Evolutionary conservation across 768 basidiomycete genomes (phyloP), one percentile per base, ranked within the genome.

Genomic region (Tephrocybe sp.): DNA sequence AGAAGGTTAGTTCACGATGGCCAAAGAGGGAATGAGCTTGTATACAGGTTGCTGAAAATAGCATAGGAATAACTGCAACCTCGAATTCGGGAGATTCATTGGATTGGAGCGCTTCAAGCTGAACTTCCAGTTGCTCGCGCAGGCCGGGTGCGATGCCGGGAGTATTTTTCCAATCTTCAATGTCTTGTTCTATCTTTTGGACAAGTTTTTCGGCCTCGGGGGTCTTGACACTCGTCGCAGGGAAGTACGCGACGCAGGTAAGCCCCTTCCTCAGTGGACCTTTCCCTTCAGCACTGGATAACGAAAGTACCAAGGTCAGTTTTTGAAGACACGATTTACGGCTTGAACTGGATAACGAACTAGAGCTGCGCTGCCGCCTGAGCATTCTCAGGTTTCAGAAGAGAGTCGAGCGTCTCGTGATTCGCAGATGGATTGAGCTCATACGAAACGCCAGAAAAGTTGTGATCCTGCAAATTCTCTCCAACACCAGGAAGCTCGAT

Each of bases 91-190:
- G 65, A 2, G 58, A 47, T 0, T 47, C 35, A 17, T 66, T 60
- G 14, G 68, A 60, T 31, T 58, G 53, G 8, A 72, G 52, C 14
- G 23, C 52, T 9, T 65, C 63, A 8, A 77, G 51, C 48, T 70
- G 70, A 8, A 76, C 54, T 26, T 70, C 62, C 34, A 72, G 67
- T 55, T 78, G 77, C 48, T 75, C 74, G 11, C 52, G 51, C 2
- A 73, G 45, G 0, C 71, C 73, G 1, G 72, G 69, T 0, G 64
- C 54, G 20, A 61, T 57, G 11, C 59, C 57, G 1, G 54, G 55
- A 10, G 56, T 58, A 45, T 55, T 58, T 22, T 52, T 54, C 33
- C 64, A 53, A 13, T 58, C 61, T 20, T 62, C 59, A 10, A 66
- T 60, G 49, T 67, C 48, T 38, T 62, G 48, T 45, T 62, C 58